Conservation (phyloP, 202 grass and related monocot species). For the Musa balbisiana region DNA sequence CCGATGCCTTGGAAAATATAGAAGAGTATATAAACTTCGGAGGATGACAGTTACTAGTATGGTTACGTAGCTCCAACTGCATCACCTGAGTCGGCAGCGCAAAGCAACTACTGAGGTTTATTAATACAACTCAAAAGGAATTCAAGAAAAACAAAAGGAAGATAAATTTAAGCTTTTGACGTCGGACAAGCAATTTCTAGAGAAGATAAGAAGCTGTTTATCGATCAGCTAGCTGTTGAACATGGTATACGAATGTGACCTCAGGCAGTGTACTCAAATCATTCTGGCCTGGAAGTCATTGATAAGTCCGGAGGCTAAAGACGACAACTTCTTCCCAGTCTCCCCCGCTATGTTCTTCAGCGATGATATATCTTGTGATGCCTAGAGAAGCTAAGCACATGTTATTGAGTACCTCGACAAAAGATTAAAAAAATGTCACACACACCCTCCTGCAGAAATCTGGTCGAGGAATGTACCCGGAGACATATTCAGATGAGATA, state of each 20-base stretch:
- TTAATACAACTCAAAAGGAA: not conserved
- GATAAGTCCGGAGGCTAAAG: conserved; percentile 77
- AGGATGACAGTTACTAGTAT: not conserved
- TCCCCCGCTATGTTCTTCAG: conserved; percentile 89
- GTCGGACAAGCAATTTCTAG: not conserved
- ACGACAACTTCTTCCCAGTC: conserved; percentile 77
- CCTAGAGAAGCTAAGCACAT: conserved; percentile 29
- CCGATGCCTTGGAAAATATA: no score
- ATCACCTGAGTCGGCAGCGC: not conserved
- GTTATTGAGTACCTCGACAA: no score
- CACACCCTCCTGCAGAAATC: no score
- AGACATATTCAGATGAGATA: not conserved
- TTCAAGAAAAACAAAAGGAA: not conserved
- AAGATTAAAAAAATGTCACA: no score
- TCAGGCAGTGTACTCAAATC: conserved; percentile 35
- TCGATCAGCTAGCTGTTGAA: not conserved
- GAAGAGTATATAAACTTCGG: not conserved
- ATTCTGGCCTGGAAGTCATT: conserved; percentile 81
- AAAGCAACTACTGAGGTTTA: conserved; percentile 2
- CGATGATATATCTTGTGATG: conserved; percentile 80
- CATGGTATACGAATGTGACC: conserved; percentile 18
- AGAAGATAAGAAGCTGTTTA: not conserved
- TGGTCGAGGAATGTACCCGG: no score
- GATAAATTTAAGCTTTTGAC: not conserved
- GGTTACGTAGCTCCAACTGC: not conserved